These are phyloP conservation scores for Talaromyces funiculosus DNA, from an alignment of 2,329 filamentous ascomycete genomes.

Conservation along the genomic window DNA sequence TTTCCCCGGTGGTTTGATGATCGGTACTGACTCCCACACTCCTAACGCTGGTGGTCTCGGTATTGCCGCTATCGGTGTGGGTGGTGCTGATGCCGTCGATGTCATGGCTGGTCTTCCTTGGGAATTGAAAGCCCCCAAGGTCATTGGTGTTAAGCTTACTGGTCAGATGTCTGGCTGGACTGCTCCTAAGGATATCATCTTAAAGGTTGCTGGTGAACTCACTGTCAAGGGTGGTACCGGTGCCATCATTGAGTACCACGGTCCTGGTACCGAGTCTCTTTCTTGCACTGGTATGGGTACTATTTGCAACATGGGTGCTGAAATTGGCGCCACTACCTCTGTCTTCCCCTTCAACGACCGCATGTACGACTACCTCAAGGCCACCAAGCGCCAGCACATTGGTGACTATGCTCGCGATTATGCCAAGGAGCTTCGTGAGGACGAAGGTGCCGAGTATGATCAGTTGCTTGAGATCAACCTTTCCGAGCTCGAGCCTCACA, in stretches of 20 bases:
- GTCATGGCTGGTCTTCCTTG: constrained; percentile 96
- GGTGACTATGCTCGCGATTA: constrained; percentile 84
- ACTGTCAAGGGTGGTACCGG: constrained; percentile 98
- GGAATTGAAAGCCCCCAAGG: constrained; percentile 96
- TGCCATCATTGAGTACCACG: constrained; percentile 58
- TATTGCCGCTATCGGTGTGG: constrained; percentile 91
- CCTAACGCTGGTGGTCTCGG: constrained; percentile 95
- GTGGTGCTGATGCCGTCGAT: constrained; percentile 96
- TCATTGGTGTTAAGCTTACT: constrained; percentile 94
- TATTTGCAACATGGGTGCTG: constrained; percentile 64
- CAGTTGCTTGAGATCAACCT: constrained; percentile 95
- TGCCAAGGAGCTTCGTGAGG: constrained; percentile 76
- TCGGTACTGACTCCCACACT: constrained; percentile 96
- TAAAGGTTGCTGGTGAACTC: constrained; percentile 93
- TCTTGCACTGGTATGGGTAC: constrained; percentile 85
- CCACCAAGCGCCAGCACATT: constrained; percentile 85
- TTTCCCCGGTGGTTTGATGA: constrained; percentile 96
- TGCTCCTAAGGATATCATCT: constrained; percentile 91
- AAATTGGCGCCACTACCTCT: constrained; percentile 73
- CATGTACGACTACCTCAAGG: constrained; percentile 92
- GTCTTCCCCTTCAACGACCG: constrained; percentile 97
- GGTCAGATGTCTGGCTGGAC: constrained; percentile 88
- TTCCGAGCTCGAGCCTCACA: constrained; percentile 88
- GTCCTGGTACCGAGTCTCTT: constrained; percentile 67
- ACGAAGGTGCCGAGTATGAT: constrained; percentile 91